These are phyloP conservation scores for Solanum appendiculatum DNA, from an alignment of 257 asterid species.

Conservation along the genomic window DNA sequence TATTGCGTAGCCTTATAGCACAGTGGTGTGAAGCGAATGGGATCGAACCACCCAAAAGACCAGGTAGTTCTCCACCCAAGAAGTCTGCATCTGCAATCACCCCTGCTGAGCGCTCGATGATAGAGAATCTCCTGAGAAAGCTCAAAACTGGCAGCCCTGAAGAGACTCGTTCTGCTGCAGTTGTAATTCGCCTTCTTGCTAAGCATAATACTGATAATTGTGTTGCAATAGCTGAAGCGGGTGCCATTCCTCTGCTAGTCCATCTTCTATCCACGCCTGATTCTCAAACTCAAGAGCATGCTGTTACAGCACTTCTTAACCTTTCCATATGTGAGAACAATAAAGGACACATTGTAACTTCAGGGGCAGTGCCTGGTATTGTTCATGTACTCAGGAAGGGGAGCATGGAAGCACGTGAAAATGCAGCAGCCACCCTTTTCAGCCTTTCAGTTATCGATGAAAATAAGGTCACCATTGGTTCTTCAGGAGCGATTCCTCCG, in stretches of 20 bases:
- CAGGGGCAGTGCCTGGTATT: conserved; percentile 9
- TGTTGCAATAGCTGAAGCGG: conserved; percentile 4
- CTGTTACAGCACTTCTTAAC: conserved; percentile 11
- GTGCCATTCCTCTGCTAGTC: conserved; percentile 8
- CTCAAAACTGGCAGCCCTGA: conserved; percentile 3
- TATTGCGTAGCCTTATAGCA: conserved; percentile 5
- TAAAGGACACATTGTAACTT: conserved; percentile 5
- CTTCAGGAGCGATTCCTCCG: conserved; percentile 8
- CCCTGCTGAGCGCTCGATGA: not conserved
- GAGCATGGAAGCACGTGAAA: conserved; percentile 8
- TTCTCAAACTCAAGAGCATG: conserved; percentile 6
- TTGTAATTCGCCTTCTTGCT: conserved; percentile 6
- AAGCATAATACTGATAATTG: not conserved
- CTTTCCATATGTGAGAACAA: conserved; percentile 11
- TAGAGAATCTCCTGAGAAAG: not conserved
- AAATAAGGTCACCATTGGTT: conserved; percentile 9
- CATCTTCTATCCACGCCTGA: not conserved
- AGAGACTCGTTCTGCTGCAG: conserved; percentile 3
- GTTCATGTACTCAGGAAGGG: conserved; percentile 5
- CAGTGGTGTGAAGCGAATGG: conserved; percentile 11
- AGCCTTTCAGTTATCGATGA: conserved; percentile 11
- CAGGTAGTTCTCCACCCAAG: not conserved
- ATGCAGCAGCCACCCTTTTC: conserved; percentile 19
- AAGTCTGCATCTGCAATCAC: not conserved
- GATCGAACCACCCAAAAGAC: conserved; percentile 2